A percentile compares a stretch with the other conserved stretches of the same genome.
Evolutionary conservation across 805 yeast species (phyloP).

Genomic region (Candida orba): DNA sequence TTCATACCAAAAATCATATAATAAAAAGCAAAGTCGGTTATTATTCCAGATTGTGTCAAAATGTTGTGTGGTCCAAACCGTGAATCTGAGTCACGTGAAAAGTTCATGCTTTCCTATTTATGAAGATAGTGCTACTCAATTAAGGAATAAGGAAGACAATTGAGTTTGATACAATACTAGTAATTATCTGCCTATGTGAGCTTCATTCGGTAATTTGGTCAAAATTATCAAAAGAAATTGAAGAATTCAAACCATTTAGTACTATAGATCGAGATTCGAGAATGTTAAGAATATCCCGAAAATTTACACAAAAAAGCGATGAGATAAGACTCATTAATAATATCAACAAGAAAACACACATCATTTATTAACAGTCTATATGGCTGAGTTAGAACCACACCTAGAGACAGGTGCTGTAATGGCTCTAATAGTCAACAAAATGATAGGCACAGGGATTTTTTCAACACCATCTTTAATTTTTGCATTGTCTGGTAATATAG

Average conservation of each 20-base stretch:
- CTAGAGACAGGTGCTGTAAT: constrained; percentile 18
- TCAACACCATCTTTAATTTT: constrained; percentile 61
- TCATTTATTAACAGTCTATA: not conserved
- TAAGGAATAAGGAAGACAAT: not conserved
- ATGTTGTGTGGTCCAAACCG: not conserved
- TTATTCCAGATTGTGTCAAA: too few species aligned
- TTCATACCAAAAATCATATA: too few species aligned
- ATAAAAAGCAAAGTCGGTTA: too few species aligned
- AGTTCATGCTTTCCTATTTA: not conserved
- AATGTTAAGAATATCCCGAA: not conserved
- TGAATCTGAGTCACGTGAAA: not conserved
- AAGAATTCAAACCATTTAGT: not conserved
- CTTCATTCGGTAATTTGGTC: too few species aligned
- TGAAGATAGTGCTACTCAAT: too few species aligned
- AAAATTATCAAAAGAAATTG: not conserved
- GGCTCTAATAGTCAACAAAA: constrained; percentile 51
- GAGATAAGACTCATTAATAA: too few species aligned
- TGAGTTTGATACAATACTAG: too few species aligned
- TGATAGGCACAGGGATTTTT: constrained; percentile 72
- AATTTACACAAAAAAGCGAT: not conserved
- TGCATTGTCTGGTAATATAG: constrained; percentile 50
- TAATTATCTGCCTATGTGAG: too few species aligned
- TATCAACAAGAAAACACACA: too few species aligned
- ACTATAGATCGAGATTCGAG: too few species aligned
- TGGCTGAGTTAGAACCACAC: constrained; percentile 8